phyloP scores from a whole-genome alignment of 169 alveolate species.

The Theileria luwenshuni region DNA sequence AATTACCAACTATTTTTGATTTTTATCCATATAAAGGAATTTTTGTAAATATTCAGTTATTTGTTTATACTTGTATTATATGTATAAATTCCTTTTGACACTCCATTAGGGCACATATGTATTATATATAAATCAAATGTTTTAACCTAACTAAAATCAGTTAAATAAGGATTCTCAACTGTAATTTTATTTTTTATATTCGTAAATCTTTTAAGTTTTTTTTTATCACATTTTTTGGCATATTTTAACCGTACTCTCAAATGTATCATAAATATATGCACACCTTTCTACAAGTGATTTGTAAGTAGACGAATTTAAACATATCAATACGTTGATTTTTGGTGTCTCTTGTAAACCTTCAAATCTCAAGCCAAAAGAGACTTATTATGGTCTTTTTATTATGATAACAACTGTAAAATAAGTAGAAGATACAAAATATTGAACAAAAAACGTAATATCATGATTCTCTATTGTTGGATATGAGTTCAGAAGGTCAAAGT shows the following conservation, averaged over 20 bases:
- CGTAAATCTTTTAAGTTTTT: not conserved
- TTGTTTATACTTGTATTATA: not conserved
- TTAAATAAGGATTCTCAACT: too few relatives aligned
- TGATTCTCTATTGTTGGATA: slow-evolving; percentile 14
- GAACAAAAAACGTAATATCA: not conserved
- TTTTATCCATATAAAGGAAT: not conserved
- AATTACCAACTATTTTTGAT: too few relatives aligned
- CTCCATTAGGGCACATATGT: not conserved
- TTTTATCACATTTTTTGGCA: not conserved
- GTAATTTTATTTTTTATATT: too few relatives aligned
- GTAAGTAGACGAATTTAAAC: not conserved
- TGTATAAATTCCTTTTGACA: not conserved
- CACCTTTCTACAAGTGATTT: not conserved
- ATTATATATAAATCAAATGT: slow-evolving; percentile 7
- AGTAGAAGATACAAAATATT: not conserved
- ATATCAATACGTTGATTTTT: not conserved
- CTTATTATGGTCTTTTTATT: slow-evolving; percentile 7
- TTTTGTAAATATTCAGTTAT: too few relatives aligned
- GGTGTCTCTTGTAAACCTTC: too few relatives aligned
- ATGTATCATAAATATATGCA: not conserved
- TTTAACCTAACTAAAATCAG: not conserved
- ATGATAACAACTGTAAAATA: slow-evolving; percentile 15
- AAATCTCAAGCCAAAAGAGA: too few relatives aligned
- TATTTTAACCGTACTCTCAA: not conserved
- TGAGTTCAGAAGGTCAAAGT: slow-evolving; percentile 28